Evolutionary conservation across 768 basidiomycete genomes (phyloP).

Genomic region (Scleroderma bovista): DNA sequence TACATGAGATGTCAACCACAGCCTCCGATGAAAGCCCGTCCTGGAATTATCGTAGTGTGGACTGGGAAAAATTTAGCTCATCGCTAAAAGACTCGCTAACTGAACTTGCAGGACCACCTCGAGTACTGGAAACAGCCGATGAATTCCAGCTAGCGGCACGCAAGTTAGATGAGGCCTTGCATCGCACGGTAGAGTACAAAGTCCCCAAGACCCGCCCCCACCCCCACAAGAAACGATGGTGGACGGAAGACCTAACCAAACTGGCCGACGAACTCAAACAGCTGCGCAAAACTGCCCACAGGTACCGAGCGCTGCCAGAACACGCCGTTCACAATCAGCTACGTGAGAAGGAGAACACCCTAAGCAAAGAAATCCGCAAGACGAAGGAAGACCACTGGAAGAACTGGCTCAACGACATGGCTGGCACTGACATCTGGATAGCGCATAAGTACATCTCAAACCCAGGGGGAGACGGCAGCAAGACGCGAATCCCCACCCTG

Average conservation of each 20-base stretch:
- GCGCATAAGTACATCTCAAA: conserved; percentile 19
- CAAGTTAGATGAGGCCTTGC: conserved; percentile 11
- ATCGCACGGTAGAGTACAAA: conserved; percentile 6
- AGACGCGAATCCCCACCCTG: background rate
- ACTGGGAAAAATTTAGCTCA: conserved; percentile 11
- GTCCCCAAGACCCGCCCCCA: conserved; percentile 8
- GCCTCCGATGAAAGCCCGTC: no score
- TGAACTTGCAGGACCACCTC: no score
- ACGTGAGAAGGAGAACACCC: conserved; percentile 9
- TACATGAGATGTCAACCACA: no score
- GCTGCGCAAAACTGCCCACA: conserved; percentile 5
- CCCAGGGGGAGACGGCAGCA: background rate
- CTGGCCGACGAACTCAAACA: background rate
- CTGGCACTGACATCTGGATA: conserved; percentile 13
- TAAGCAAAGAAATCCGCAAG: conserved; percentile 3
- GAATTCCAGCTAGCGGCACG: conserved; percentile 7
- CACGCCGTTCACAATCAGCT: conserved; percentile 19
- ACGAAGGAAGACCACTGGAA: conserved; percentile 17
- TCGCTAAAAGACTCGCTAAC: no score
- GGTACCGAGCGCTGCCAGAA: background rate
- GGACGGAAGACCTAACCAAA: background rate
- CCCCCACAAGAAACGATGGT: conserved; percentile 18
- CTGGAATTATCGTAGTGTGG: conserved; percentile 1
- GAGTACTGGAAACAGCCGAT: background rate
- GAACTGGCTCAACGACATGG: conserved; percentile 21